Percentiles rank a stretch among this genome's conserved stretches.
phyloP scores from a whole-genome alignment of 345 rosid species.

The Sisymbrium altissimum region DNA sequence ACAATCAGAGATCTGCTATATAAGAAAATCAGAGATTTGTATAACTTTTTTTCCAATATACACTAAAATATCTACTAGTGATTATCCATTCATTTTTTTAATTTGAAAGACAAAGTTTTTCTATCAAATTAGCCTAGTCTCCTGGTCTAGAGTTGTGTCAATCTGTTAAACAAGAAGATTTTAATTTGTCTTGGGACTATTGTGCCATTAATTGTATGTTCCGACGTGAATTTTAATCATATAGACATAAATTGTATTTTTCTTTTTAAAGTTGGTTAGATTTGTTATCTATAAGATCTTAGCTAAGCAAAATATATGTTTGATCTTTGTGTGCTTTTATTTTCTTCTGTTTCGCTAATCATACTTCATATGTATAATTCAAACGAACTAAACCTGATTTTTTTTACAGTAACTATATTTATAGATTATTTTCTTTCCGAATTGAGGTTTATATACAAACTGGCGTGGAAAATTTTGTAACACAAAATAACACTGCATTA shows the following conservation, averaged over 20 bases:
- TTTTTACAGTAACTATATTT: neutral
- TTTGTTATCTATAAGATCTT: neutral
- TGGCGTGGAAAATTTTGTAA: too few relatives aligned
- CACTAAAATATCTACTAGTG: constrained; percentile 30
- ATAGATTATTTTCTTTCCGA: neutral
- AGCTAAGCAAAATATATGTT: neutral
- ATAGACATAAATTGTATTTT: too few relatives aligned
- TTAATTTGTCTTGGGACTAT: neutral
- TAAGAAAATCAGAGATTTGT: constrained; percentile 15
- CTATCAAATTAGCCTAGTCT: neutral
- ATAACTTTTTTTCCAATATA: constrained; percentile 8
- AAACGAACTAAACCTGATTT: neutral
- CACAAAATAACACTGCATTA: neutral
- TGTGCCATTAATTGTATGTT: neutral
- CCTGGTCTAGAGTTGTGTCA: neutral
- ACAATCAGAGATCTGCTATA: constrained; percentile 32
- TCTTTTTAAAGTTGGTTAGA: neutral
- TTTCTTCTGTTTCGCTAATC: neutral
- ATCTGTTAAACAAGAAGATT: neutral
- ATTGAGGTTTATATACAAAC: neutral
- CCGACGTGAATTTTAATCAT: neutral
- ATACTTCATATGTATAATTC: neutral
- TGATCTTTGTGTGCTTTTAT: neutral
- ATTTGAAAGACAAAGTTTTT: neutral
- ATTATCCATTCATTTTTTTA: constrained; percentile 23